Evolutionary conservation across 495 filamentous ascomycete genomes (phyloP).

Genomic region (Penicillium macrosclerotiorum): DNA sequence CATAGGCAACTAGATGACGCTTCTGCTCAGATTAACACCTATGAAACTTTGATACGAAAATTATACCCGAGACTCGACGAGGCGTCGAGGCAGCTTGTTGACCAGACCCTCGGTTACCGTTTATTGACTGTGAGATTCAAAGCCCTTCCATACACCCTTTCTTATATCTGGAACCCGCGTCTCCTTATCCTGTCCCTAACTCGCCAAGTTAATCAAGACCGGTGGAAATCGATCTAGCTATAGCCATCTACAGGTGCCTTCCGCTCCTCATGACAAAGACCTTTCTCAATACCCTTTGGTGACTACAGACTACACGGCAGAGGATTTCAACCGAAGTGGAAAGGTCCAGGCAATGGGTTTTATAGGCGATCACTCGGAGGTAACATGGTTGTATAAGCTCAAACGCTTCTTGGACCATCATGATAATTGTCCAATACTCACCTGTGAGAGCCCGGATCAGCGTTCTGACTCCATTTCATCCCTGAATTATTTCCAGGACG

Average conservation of each 20-base stretch:
- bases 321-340: slow-evolving; percentile 54
- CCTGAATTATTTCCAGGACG: slow-evolving; percentile 52
- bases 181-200: neutral
- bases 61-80: neutral
- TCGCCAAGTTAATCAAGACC: neutral
- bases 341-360: slow-evolving; percentile 50
- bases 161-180: no score
- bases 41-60: neutral
- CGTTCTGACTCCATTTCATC: slow-evolving; percentile 30
- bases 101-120: slow-evolving; percentile 9
- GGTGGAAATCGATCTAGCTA: no score
- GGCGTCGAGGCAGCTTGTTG: neutral
- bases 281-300: neutral
- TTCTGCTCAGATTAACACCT: neutral
- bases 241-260: neutral
- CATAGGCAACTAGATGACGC: neutral
- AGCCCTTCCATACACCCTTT: neutral
- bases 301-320: slow-evolving; percentile 45
- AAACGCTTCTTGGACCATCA: slow-evolving; percentile 8
- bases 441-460: slow-evolving; percentile 11
- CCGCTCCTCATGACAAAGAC: neutral
- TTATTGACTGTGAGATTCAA: slow-evolving; percentile 15
- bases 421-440: no score
- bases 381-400: slow-evolving; percentile 53
- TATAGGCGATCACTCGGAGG: slow-evolving; percentile 58